These are phyloP conservation scores for Balakata baccata DNA, from an alignment of 345 rosid genomes.

Conservation along the genomic window DNA sequence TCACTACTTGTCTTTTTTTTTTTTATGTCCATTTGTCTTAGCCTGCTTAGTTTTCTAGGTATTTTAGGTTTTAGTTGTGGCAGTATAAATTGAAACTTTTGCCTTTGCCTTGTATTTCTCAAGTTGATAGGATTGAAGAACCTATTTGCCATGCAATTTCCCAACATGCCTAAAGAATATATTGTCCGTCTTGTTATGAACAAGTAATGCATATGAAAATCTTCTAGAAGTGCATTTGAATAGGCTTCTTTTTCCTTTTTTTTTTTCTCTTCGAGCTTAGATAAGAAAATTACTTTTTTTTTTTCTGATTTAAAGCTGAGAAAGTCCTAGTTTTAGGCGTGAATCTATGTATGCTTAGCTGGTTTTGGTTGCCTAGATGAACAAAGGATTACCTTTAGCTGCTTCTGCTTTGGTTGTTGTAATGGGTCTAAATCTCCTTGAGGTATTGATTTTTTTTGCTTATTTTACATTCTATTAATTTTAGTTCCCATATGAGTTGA, in stretches of 20 bases:
- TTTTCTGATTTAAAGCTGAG: background rate
- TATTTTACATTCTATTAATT: background rate
- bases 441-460: constrained; percentile 50
- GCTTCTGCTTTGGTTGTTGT: constrained; percentile 84
- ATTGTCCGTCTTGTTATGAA: constrained; percentile 99
- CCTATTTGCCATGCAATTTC: constrained; percentile 92
- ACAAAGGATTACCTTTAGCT: constrained; percentile 83
- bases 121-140: constrained; percentile 99
- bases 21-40: constrained; percentile 3
- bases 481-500: constrained; percentile 1
- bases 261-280: background rate
- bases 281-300: background rate
- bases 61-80: background rate
- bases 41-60: background rate
- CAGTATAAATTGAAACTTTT: constrained; percentile 1
- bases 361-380: too few species aligned
- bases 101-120: constrained; percentile 22
- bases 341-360: too few species aligned
- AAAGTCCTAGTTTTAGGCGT: constrained; percentile 2
- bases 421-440: constrained; percentile 98
- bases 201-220: constrained; percentile 57
- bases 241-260: background rate
- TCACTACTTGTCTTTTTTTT: constrained; percentile 1
- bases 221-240: background rate
- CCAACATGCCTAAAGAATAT: constrained; percentile 99